Evolutionary conservation across 352 stramenopile genomes (phyloP).

Genomic region (Phytophthora pinifolia): DNA sequence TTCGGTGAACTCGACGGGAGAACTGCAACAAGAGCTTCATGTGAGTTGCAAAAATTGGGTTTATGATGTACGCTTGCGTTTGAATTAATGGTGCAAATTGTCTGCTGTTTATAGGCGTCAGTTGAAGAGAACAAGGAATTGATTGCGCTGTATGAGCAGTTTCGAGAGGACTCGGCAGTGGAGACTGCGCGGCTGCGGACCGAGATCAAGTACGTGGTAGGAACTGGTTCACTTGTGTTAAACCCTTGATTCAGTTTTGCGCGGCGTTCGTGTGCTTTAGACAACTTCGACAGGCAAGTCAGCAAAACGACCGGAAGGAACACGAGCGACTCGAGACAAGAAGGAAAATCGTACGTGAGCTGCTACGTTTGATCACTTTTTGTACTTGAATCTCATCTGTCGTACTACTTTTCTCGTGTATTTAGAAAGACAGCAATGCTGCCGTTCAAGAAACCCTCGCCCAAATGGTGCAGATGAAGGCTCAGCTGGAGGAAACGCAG

Average conservation of each 20-base stretch:
- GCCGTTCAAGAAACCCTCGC: constrained; percentile 54
- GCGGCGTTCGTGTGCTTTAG: constrained; percentile 4
- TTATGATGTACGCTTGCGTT: too few species aligned
- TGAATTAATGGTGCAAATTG: constrained; percentile 1
- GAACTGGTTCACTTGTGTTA: background rate
- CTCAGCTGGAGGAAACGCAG: constrained; percentile 59
- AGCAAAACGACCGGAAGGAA: constrained; percentile 24
- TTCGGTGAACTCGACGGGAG: constrained; percentile 32
- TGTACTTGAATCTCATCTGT: background rate
- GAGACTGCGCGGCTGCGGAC: constrained; percentile 50
- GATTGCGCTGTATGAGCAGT: constrained; percentile 69
- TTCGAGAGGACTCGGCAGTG: constrained; percentile 50
- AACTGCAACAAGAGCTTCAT: constrained; percentile 56
- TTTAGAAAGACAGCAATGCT: constrained; percentile 52
- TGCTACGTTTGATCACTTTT: background rate
- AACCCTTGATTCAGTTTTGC: background rate
- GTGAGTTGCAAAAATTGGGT: constrained; percentile 5
- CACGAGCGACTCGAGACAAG: constrained; percentile 41
- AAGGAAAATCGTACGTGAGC: constrained; percentile 36
- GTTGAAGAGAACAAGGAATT: constrained; percentile 78
- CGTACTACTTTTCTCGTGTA: constrained; percentile 4
- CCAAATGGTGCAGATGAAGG: constrained; percentile 62
- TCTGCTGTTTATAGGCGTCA: constrained; percentile 36
- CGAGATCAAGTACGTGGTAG: constrained; percentile 53
- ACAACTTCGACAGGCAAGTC: constrained; percentile 23